Percentiles rank a stretch among this genome's conserved stretches.
These are phyloP conservation scores for Hippophae gyantsensis DNA, from an alignment of 306 rosid genomes.

Conservation along the genomic window DNA sequence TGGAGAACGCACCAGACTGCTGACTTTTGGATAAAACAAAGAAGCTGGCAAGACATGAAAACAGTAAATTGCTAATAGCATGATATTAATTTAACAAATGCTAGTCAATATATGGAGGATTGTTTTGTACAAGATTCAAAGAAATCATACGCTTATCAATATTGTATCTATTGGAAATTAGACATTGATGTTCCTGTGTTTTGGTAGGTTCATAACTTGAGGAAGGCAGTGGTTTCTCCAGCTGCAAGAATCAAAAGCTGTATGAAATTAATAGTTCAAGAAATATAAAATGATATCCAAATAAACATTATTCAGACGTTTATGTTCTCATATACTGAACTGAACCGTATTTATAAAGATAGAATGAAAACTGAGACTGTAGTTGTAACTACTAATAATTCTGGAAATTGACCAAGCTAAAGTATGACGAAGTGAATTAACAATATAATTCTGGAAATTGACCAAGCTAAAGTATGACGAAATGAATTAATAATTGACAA, in stretches of 20 bases:
- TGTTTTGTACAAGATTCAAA: conserved; percentile 7
- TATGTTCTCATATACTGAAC: too few relatives aligned
- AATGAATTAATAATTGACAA: too few relatives aligned
- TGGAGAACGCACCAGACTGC: conserved; percentile 25
- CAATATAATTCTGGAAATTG: too few relatives aligned
- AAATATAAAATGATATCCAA: not conserved
- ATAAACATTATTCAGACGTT: too few relatives aligned
- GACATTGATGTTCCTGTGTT: conserved; percentile 40
- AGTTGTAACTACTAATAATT: too few relatives aligned
- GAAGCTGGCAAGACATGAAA: conserved; percentile 39
- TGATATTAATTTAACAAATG: conserved; percentile 13
- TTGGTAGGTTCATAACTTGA: conserved; percentile 29
- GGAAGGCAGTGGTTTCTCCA: conserved; percentile 37
- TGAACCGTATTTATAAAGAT: too few relatives aligned
- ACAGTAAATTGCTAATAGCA: conserved; percentile 20
- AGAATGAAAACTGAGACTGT: too few relatives aligned
- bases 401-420: too few relatives aligned
- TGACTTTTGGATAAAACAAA: conserved; percentile 24
- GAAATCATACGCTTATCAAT: conserved; percentile 38
- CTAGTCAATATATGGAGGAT: conserved; percentile 5
- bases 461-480: too few relatives aligned
- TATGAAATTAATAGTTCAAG: not conserved
- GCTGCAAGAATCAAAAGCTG: conserved; percentile 20
- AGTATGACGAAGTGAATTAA: too few relatives aligned
- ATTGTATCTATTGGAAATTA: conserved; percentile 25